These are phyloP conservation scores for Aspergillus versicolor DNA, from an alignment of 2,329 filamentous ascomycete species.

Conservation along the genomic window DNA sequence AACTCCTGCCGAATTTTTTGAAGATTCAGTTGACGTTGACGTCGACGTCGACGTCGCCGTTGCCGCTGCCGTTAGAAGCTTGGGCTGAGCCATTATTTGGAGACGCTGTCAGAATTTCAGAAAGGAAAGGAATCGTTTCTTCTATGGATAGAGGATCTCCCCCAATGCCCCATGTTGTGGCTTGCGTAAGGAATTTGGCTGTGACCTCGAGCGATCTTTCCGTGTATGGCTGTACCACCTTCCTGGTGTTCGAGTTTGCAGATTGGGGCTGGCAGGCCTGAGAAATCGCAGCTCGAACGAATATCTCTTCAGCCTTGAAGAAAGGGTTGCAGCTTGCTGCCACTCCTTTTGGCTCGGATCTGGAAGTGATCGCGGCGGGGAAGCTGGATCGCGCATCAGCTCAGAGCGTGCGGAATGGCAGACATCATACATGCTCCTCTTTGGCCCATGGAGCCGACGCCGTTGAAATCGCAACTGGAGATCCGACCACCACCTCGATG, in stretches of 20 bases:
- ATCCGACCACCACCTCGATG: slow-evolving; percentile 19
- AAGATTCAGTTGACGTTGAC: too few species aligned
- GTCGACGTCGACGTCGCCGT: too few species aligned
- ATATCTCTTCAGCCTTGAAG: not conserved
- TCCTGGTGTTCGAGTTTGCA: not conserved
- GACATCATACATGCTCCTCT: slow-evolving; percentile 10
- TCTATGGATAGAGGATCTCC: not conserved
- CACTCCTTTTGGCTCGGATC: slow-evolving; percentile 19
- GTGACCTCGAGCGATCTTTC: not conserved
- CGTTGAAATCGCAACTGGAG: slow-evolving; percentile 21
- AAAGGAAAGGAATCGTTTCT: not conserved
- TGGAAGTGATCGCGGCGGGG: slow-evolving; percentile 25
- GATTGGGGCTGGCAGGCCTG: not conserved
- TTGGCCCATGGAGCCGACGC: slow-evolving; percentile 13
- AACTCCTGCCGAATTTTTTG: not conserved
- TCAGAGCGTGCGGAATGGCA: slow-evolving; percentile 8
- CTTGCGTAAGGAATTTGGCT: too few species aligned
- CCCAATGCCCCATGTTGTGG: not conserved
- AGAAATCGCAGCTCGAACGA: not conserved
- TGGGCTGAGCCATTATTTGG: too few species aligned
- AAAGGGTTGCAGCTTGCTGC: not conserved
- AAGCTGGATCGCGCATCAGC: slow-evolving; percentile 20
- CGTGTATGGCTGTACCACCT: not conserved
- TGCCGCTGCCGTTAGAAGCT: not conserved
- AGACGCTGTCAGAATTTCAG: too few species aligned